Evolutionary conservation across 2,329 filamentous ascomycete species (phyloP).

Genomic region (Chaetothyriales sp.): DNA sequence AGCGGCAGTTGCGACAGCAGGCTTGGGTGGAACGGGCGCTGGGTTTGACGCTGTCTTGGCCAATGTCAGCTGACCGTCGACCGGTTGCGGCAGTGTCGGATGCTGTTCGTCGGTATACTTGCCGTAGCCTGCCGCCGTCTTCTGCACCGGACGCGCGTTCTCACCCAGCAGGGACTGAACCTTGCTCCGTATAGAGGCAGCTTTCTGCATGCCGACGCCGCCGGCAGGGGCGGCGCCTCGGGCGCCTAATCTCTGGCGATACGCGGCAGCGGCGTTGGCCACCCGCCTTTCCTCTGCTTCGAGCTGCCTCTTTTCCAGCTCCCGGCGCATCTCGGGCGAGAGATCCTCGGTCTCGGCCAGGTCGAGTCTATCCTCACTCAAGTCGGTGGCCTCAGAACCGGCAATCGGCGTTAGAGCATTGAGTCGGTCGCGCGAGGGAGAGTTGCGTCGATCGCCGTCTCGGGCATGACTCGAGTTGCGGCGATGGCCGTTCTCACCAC

Average conservation of each 20-base stretch:
- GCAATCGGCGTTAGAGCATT: constrained; percentile 53
- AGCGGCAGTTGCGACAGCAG: constrained; percentile 12
- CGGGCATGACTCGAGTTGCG: constrained; percentile 29
- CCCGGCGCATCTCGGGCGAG: constrained; percentile 76
- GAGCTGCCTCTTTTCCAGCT: constrained; percentile 68
- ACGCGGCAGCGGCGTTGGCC: constrained; percentile 76
- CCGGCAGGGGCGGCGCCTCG: constrained; percentile 33
- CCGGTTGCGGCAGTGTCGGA: not conserved
- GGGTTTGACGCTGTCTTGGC: not conserved
- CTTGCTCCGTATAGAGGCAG: constrained; percentile 79
- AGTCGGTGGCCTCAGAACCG: constrained; percentile 60
- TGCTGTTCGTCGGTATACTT: constrained; percentile 47
- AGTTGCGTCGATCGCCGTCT: constrained; percentile 27
- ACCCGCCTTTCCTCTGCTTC: constrained; percentile 84
- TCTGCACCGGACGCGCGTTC: constrained; percentile 48
- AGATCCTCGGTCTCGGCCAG: constrained; percentile 51
- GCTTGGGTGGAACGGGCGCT: constrained; percentile 2
- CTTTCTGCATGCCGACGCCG: constrained; percentile 40
- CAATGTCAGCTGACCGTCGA: constrained; percentile 11
- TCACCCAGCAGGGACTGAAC: constrained; percentile 77
- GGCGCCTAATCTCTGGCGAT: constrained; percentile 59
- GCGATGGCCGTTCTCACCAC: constrained; percentile 29
- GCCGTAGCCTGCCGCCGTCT: constrained; percentile 81
- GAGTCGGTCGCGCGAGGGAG: constrained; percentile 30
- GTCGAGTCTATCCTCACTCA: constrained; percentile 52